phyloP scores from a whole-genome alignment of 768 basidiomycete species.

The Lactarius pseudohatsudake region DNA sequence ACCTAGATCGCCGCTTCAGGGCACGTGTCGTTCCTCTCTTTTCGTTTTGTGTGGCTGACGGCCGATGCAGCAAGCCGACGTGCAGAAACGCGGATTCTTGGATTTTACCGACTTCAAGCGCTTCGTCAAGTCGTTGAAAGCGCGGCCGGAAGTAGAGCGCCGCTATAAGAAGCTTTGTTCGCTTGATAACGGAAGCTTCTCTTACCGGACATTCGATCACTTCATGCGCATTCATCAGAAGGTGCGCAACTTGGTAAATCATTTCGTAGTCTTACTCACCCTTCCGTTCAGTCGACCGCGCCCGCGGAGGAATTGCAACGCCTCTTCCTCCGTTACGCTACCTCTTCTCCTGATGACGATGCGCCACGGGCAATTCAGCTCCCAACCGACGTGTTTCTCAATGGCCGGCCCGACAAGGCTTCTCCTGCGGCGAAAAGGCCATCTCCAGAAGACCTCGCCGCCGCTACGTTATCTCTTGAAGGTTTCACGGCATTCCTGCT shows the following conservation, averaged over 20 bases:
- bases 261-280: conserved; percentile 32
- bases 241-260: conserved; percentile 41
- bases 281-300: conserved; percentile 34
- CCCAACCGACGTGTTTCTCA: conserved; percentile 34
- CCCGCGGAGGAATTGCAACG: conserved; percentile 35
- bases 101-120: conserved; percentile 77
- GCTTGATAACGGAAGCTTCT: conserved; percentile 38
- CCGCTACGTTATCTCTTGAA: conserved; percentile 47
- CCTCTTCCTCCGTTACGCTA: conserved; percentile 43
- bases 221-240: conserved; percentile 57
- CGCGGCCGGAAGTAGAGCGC: conserved; percentile 76
- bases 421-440: conserved; percentile 15
- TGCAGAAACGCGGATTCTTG: conserved; percentile 53
- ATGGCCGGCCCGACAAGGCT: conserved; percentile 9
- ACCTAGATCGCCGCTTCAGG: conserved; percentile 58
- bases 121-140: conserved; percentile 81
- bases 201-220: conserved; percentile 42
- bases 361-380: conserved; percentile 29
- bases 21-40: conserved; percentile 36
- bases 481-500: conserved; percentile 77
- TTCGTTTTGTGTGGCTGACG: neutral
- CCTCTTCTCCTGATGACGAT: conserved; percentile 20
- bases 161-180: conserved; percentile 51
- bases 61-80: conserved; percentile 60
- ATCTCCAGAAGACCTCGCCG: conserved; percentile 15